Evolutionary conservation across 305 asterid genomes (phyloP).

Genomic region (Fraxinus greggii): DNA sequence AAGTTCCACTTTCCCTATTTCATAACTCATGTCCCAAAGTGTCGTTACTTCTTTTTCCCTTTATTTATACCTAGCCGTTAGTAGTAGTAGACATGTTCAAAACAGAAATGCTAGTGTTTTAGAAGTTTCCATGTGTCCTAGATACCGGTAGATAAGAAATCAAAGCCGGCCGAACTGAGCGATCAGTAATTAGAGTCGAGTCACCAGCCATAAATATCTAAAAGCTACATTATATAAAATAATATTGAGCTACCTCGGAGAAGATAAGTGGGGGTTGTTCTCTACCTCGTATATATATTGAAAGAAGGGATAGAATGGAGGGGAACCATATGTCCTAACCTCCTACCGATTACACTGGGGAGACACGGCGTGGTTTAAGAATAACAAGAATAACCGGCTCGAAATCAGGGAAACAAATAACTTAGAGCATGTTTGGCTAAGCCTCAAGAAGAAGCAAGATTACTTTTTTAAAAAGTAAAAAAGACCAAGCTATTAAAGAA

Average conservation of each 20-base stretch:
- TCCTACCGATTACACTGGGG: neutral
- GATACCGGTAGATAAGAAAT: neutral
- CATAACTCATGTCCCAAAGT: neutral
- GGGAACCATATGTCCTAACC: neutral
- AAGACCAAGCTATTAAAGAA: neutral
- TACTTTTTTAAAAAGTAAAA: too few relatives aligned
- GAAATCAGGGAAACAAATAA: neutral
- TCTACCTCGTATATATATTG: neutral
- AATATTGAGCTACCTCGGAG: neutral
- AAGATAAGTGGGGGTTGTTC: neutral
- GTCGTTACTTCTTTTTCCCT: neutral
- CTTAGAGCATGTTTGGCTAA: neutral
- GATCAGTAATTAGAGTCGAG: neutral
- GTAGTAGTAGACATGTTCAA: neutral
- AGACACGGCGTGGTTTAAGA: neutral
- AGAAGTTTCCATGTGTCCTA: neutral
- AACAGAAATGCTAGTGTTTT: neutral
- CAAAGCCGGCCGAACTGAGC: neutral
- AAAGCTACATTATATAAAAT: neutral
- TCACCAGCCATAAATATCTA: neutral
- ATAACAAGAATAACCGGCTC: neutral
- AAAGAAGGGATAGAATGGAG: neutral
- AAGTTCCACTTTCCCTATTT: neutral
- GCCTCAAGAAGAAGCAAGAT: neutral
- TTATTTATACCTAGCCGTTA: neutral